Evolutionary conservation across 2,329 filamentous ascomycete genomes (phyloP).

Genomic region (Gyromitra esculenta): DNA sequence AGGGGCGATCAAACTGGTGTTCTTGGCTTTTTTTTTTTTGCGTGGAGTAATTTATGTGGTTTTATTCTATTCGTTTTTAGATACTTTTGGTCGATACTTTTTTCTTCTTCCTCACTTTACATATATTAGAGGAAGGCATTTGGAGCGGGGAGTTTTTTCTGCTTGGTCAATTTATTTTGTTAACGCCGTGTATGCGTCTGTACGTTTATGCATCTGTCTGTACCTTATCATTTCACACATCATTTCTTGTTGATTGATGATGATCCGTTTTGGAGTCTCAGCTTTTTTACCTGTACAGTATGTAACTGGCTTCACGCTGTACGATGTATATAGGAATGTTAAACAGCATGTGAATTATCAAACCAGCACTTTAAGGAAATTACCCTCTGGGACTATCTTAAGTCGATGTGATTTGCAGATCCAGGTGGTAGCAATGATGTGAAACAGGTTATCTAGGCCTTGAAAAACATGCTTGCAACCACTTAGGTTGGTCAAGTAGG

Average conservation of each 20-base stretch:
- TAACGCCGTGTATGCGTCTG: conserved; percentile 26
- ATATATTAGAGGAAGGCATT: conserved; percentile 44
- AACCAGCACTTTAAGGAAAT: neutral
- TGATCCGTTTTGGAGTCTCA: conserved; percentile 13
- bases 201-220: conserved; percentile 34
- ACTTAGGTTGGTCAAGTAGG: conserved; percentile 2
- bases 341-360: conserved; percentile 26
- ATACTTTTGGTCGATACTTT: conserved; percentile 48
- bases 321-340: conserved; percentile 17
- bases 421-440: conserved; percentile 5
- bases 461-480: conserved; percentile 15
- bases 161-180: conserved; percentile 37
- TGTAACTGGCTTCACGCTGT: conserved; percentile 16
- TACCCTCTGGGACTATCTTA: neutral
- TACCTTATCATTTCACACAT: conserved; percentile 38
- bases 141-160: conserved; percentile 48
- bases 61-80: conserved; percentile 37
- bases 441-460: conserved; percentile 10
- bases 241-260: conserved; percentile 24
- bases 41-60: conserved; percentile 43
- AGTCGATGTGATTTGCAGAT: neutral
- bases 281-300: conserved; percentile 13
- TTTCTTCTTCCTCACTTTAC: conserved; percentile 32
- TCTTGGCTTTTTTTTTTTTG: conserved; percentile 30
- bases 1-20: conserved; percentile 39